Evolutionary conservation across 2,329 filamentous ascomycete species (phyloP).

Genomic region (Lecanosticta acicola): DNA sequence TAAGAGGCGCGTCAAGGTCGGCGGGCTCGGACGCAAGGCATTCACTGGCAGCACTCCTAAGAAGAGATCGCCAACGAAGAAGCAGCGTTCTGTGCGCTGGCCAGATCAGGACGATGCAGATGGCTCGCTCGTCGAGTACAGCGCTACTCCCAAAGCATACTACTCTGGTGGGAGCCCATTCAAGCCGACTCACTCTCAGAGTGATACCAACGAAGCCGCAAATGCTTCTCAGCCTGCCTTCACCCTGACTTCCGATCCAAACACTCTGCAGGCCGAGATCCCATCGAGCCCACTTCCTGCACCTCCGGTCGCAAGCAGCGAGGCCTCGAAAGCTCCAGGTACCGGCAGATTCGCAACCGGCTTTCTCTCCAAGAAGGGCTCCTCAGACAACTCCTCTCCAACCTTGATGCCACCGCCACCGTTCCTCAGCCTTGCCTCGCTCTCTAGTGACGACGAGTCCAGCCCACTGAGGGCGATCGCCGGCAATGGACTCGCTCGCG

Average conservation of each 20-base stretch:
- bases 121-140: conserved; percentile 73
- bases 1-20: conserved; percentile 62
- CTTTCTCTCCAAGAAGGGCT: conserved; percentile 61
- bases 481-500: conserved; percentile 34
- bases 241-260: conserved; percentile 34
- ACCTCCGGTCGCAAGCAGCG: conserved; percentile 55
- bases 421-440: conserved; percentile 53
- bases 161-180: conserved; percentile 51
- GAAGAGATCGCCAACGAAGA: conserved; percentile 59
- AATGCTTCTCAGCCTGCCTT: conserved; percentile 43
- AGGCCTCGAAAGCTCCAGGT: conserved; percentile 44
- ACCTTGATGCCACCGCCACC: conserved; percentile 45
- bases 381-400: conserved; percentile 47
- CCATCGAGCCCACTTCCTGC: conserved; percentile 44
- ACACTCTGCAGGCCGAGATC: conserved; percentile 1
- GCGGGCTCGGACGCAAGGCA: conserved; percentile 57
- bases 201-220: conserved; percentile 8
- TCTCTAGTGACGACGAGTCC: conserved; percentile 53
- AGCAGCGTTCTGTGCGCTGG: conserved; percentile 77
- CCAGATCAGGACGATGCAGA: conserved; percentile 84
- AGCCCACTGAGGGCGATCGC: conserved; percentile 44
- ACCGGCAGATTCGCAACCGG: conserved; percentile 75
- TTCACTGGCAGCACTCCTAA: conserved; percentile 61
- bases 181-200: conserved; percentile 4
- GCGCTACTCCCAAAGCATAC: conserved; percentile 75